These are phyloP conservation scores for Insectozyma bohioensis DNA, from an alignment of 1,139 yeast species.

Conservation along the genomic window DNA sequence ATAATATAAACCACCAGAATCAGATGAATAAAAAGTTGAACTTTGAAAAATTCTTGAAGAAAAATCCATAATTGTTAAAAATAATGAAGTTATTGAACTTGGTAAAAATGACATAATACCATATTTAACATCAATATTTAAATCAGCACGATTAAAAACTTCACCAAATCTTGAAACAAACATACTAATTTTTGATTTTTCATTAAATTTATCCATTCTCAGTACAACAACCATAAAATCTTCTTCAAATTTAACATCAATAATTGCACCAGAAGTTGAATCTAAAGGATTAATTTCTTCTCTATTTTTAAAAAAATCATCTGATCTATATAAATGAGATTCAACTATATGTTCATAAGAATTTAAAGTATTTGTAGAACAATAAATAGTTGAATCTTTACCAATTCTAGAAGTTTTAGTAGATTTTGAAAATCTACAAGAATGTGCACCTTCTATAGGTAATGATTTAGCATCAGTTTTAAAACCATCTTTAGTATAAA, in stretches of 20 bases:
- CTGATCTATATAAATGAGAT: conserved; percentile 43
- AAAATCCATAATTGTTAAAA: conserved; percentile 46
- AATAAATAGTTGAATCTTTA: conserved; percentile 46
- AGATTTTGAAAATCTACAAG: conserved; percentile 56
- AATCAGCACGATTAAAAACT: conserved; percentile 50
- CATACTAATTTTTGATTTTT: conserved; percentile 43
- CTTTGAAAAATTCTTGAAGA: conserved; percentile 14
- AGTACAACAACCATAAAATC: conserved; percentile 54
- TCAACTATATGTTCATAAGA: conserved; percentile 44
- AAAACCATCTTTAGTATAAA: conserved; percentile 56
- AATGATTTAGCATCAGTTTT: conserved; percentile 39
- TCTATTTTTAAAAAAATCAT: conserved; percentile 53
- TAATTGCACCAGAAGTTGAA: conserved; percentile 38
- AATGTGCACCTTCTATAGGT: conserved; percentile 25
- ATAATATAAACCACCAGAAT: conserved; percentile 62
- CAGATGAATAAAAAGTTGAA: conserved; percentile 55
- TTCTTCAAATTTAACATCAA: conserved; percentile 49
- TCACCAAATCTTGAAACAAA: conserved; percentile 60
- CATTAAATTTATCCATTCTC: conserved; percentile 47
- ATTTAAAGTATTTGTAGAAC: conserved; percentile 44
- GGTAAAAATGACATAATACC: conserved; percentile 54
- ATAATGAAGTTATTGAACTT: conserved; percentile 56
- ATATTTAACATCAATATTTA: conserved; percentile 43
- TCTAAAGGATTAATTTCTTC: conserved; percentile 21
- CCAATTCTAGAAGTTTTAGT: conserved; percentile 39